These are phyloP conservation scores for Candida sanyiensis DNA, from an alignment of 805 yeast genomes.

Conservation along the genomic window DNA sequence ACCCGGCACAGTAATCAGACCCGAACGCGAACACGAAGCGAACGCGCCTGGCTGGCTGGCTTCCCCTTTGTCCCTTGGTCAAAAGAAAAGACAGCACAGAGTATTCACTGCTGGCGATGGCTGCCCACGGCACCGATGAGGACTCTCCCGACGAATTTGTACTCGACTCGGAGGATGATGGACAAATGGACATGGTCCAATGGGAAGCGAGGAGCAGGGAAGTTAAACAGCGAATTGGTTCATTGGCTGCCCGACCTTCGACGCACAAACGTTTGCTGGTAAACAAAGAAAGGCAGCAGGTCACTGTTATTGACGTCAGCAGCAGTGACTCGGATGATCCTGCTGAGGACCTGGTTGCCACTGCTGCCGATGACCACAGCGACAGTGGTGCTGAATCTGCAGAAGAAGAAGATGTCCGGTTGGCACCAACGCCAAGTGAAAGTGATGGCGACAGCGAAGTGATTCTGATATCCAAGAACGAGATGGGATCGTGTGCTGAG, in stretches of 20 bases:
- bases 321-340: not conserved
- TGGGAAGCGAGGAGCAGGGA: conserved; percentile 1
- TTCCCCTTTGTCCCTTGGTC: too few species aligned
- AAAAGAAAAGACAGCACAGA: too few species aligned
- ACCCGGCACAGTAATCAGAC: too few species aligned
- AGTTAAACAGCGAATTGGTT: not conserved
- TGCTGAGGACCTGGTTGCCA: not conserved
- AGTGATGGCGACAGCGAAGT: not conserved
- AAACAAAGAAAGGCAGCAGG: not conserved
- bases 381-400: too few species aligned
- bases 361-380: not conserved
- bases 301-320: not conserved
- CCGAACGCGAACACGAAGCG: too few species aligned
- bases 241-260: not conserved
- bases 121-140: too few species aligned
- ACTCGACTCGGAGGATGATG: conserved; percentile 3
- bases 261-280: not conserved
- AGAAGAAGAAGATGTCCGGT: not conserved
- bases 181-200: not conserved
- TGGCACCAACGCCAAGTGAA: not conserved
- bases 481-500: too few species aligned
- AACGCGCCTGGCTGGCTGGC: too few species aligned
- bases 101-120: too few species aligned
- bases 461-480: not conserved
- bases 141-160: too few species aligned